Conservation (phyloP, 78 protist genomes). For the Acrasis kona region DNA sequence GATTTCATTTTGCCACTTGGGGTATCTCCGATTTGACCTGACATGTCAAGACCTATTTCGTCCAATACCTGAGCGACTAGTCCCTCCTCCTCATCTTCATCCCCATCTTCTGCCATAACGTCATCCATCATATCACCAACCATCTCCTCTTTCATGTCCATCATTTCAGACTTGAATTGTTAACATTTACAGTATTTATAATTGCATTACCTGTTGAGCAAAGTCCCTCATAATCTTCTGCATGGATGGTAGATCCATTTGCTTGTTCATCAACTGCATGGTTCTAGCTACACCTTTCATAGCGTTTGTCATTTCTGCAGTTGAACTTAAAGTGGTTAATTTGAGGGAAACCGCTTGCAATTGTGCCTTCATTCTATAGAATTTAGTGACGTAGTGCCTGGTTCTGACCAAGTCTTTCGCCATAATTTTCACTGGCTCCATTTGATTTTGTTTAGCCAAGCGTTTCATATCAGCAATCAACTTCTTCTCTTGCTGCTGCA, state of each 20-base stretch:
- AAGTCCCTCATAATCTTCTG: conserved; percentile 92
- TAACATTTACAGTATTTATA: no score
- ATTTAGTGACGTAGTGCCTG: conserved; percentile 52
- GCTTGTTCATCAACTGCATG: conserved; percentile 57
- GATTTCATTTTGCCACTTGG: neutral
- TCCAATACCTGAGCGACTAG: conserved; percentile 65
- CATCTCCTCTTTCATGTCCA: conserved; percentile 92
- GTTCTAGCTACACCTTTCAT: conserved; percentile 75
- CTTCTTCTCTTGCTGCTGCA: conserved; percentile 73
- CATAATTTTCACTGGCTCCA: conserved; percentile 70
- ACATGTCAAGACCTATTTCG: conserved; percentile 79
- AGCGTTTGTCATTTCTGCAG: conserved; percentile 73
- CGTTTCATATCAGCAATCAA: conserved; percentile 68
- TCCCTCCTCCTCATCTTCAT: conserved; percentile 75
- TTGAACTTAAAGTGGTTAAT: conserved; percentile 71
- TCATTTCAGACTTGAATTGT: conserved; percentile 67
- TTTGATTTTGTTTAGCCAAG: conserved; percentile 76
- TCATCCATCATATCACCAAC: conserved; percentile 84
- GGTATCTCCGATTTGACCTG: neutral
- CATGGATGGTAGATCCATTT: conserved; percentile 72
- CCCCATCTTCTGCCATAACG: conserved; percentile 79
- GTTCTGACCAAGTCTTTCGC: conserved; percentile 94
- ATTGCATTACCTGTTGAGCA: conserved; percentile 77
- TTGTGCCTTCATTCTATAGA: conserved; percentile 83
- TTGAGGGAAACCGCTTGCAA: conserved; percentile 75